Conservation (phyloP, 1,139 yeast genomes). For the Pneumocystis jirovecii region DNA sequence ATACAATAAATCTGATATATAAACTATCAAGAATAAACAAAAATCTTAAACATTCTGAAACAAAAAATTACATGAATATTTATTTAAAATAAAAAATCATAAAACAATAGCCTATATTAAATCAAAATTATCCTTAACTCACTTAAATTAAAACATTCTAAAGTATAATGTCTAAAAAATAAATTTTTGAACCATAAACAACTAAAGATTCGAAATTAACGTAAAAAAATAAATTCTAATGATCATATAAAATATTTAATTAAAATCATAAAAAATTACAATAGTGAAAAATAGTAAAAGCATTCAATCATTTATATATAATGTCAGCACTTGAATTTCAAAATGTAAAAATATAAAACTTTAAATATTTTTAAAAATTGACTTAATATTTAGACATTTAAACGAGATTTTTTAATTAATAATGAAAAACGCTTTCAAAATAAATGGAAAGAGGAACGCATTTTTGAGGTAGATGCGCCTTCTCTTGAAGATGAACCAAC, state of each 20-base stretch:
- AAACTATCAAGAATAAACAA: too few relatives aligned
- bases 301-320: background rate
- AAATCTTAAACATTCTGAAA: too few relatives aligned
- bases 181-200: too few relatives aligned
- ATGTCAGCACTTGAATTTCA: background rate
- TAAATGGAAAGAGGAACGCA: slow-evolving; percentile 71
- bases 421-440: slow-evolving; percentile 83
- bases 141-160: too few relatives aligned
- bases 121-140: too few relatives aligned
- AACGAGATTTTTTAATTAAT: slow-evolving; percentile 75
- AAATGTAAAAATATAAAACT: background rate
- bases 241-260: background rate
- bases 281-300: background rate
- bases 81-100: too few relatives aligned
- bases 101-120: too few relatives aligned
- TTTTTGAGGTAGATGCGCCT: slow-evolving; percentile 83
- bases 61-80: too few relatives aligned
- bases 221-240: background rate
- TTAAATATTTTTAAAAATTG: background rate
- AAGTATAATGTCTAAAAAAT: too few relatives aligned
- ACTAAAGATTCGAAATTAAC: background rate
- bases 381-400: slow-evolving; percentile 10
- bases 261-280: background rate
- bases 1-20: too few relatives aligned
- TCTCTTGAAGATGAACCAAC: slow-evolving; percentile 28